Evolutionary conservation across 1,284 basidiomycete genomes (phyloP).

Genomic region (Gomphus bonarii): DNA sequence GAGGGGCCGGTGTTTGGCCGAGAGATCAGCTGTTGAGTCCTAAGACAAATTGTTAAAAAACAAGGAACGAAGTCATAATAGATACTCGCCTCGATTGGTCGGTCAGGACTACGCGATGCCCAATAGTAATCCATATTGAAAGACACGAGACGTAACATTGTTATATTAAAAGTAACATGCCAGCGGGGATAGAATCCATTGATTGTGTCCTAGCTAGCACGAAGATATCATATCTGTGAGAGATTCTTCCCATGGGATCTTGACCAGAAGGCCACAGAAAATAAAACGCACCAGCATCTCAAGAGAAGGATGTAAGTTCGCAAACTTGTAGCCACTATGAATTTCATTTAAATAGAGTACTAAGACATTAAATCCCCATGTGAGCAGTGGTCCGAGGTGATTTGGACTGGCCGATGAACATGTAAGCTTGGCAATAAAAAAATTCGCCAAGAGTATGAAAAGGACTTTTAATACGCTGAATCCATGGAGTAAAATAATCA

Average conservation of each 20-base stretch:
- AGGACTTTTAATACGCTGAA: constrained; percentile 76
- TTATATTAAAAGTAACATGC: constrained; percentile 95
- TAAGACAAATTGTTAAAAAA: constrained; percentile 16
- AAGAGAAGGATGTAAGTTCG: constrained; percentile 43
- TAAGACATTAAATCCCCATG: constrained; percentile 70
- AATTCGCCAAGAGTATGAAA: constrained; percentile 64
- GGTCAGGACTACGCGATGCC: constrained; percentile 38
- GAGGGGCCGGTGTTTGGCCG: constrained; percentile 49
- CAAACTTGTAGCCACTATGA: constrained; percentile 69
- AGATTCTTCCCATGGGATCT: not conserved
- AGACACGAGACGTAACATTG: constrained; percentile 89
- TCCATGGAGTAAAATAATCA: constrained; percentile 80
- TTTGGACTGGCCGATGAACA: constrained; percentile 21
- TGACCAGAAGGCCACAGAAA: not conserved
- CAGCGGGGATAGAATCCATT: constrained; percentile 75
- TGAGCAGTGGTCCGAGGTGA: constrained; percentile 35
- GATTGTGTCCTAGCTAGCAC: constrained; percentile 48
- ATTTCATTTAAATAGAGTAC: constrained; percentile 76
- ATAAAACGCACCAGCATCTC: constrained; percentile 36
- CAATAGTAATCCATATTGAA: constrained; percentile 92
- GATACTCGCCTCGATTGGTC: constrained; percentile 33
- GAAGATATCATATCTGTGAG: constrained; percentile 16
- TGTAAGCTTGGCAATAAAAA: constrained; percentile 34
- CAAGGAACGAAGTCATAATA: not conserved
- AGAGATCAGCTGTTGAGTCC: constrained; percentile 24